Base-by-base conservation (phyloP, 1,284 basidiomycete species). In the Tremellales sp. region DNA sequence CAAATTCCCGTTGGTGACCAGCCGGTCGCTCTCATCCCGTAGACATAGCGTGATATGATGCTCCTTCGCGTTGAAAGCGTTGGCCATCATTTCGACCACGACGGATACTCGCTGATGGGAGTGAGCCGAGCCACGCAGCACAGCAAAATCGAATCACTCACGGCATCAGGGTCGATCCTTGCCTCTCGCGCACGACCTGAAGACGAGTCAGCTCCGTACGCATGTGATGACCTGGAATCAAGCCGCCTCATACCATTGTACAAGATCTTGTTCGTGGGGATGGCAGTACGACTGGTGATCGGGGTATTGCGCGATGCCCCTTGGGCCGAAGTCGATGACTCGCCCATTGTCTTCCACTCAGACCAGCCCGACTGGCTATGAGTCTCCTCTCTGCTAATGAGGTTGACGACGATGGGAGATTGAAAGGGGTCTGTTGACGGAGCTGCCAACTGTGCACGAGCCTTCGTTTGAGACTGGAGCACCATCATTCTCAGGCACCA, bases 1-100 rank as follows among this genome's bases (percentile, higher is more conserved):
- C 89, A 74, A 68, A 88, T 94, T 68, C 54, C 89, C 86, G 64
- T 91, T 89, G 23, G 91, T 94, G n/a, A 97, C 85, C 42, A 97
- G 76, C 62, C 88, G 86, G 58, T 91, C 88, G 24, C 79, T 82
- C 60, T 92, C 88, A 65, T 96, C 91, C 59, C 93, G 79, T 50
- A 97, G 73, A 1, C 90, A 89, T 63, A 86, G 92, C 52, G 89
- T 79, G 3, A 83, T 81, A 12, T 88, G 82, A 0, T 87, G 83
- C 47, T 92, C 89, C 54, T 84, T 83, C 43, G 93, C 84, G 64
- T 86, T 85, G 60, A 97, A 72, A n/a, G 66, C 65, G 31, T 60
- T 60, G 2, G 70, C 58, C 70, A 72, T 72, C 47, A 72, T 66
- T 53, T 72, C 70, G 26, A 72, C 64, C 33, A 72, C 64, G 37